phyloP scores from a whole-genome alignment of 2,329 filamentous ascomycete genomes.

The Fusarium compactum region DNA sequence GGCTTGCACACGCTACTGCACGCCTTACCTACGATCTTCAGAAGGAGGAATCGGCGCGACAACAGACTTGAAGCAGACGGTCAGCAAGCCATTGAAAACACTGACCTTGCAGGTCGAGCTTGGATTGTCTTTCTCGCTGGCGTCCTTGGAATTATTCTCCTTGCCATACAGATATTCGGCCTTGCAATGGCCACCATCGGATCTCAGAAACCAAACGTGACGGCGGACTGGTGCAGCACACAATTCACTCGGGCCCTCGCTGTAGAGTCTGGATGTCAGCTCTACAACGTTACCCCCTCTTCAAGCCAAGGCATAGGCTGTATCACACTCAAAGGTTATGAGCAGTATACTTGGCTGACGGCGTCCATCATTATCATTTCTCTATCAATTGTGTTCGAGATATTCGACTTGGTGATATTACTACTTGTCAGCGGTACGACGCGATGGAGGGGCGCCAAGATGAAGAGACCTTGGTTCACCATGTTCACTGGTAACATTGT shows the following conservation, averaged over 20 bases:
- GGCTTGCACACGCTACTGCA: background rate
- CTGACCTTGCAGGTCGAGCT: background rate
- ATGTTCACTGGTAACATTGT: slow-evolving; percentile 2
- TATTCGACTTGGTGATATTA: background rate
- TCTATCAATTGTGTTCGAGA: background rate
- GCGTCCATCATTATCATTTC: background rate
- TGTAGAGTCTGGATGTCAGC: background rate
- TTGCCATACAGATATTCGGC: background rate
- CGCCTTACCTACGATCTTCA: background rate
- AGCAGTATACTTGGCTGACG: background rate
- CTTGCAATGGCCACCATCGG: background rate
- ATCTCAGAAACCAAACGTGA: background rate
- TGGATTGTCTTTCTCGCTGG: background rate
- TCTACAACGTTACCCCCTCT: background rate
- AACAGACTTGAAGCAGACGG: background rate
- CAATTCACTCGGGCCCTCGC: background rate
- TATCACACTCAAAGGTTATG: slow-evolving; percentile 1
- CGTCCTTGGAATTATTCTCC: background rate
- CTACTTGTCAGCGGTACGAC: background rate
- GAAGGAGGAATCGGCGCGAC: background rate
- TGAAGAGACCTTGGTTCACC: background rate
- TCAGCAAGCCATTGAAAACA: background rate
- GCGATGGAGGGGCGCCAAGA: background rate
- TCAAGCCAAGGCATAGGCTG: background rate
- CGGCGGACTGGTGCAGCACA: background rate